Base-by-base conservation (phyloP, 2,329 filamentous ascomycete genomes). In the Westerdykella aurantiaca region DNA sequence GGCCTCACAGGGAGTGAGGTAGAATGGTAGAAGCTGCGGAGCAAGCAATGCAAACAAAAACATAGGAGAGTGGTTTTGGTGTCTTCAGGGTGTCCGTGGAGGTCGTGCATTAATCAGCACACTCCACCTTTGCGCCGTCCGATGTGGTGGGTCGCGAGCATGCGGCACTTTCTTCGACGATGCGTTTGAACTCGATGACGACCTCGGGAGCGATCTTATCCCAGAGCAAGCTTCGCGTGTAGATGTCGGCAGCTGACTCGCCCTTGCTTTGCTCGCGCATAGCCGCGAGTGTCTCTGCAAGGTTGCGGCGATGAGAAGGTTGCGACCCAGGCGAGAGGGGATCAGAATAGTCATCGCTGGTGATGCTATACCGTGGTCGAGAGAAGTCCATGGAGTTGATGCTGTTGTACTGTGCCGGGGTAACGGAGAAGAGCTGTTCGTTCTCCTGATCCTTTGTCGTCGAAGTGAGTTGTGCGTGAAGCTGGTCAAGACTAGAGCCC, bases 141-240 rank as follows among this genome's bases (percentile, higher is more conserved):
- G 63, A 56, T 18, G 61, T 65, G 52, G 51, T 56, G 39, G 64
- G 62, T 41, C 61, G 54, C 10, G 64, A 65, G 50, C 60, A 51
- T 23, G 48, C 58, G 43, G 61, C 83, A 69, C 79, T 84, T 61
- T 93, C 86, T 52, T 85, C 81, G 57, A 95, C 86, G 79, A 95
- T 89, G 69, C 88, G 86, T 59, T 86, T 87, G 73, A 97, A 97
- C 66, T 91, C 88, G 56, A 83, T 82, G 42, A 98, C 88, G 39
- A 97, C 89, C 52, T 97, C 89, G 56, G 82, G 79, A 12, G 93
- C 90, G 57, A 97, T 90, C 69, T 90, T 87, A 61, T 96, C 89
- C 88, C 88, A 95, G 45, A 97, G 81, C 49, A 97, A 77, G 50
- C 88, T 95, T 45, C 91, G 81, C 29, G 90, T 94, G 72, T 95